Evolutionary conservation across 768 basidiomycete genomes (phyloP), one percentile per base, ranked within the genome.

Genomic region (Lenzites betulinus): DNA sequence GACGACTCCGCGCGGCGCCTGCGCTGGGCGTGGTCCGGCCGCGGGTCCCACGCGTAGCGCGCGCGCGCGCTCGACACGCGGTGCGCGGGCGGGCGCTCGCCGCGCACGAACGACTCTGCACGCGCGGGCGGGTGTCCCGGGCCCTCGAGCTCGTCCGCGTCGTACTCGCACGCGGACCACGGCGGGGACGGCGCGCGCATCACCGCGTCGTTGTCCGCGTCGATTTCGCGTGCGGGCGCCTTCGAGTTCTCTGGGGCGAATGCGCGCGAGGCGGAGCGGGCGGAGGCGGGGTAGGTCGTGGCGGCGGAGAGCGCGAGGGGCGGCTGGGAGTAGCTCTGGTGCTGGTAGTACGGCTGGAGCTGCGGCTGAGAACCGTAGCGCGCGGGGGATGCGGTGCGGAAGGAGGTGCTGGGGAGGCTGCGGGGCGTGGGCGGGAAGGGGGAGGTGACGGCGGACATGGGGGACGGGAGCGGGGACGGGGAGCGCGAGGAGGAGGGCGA

Each of bases 381-480:
- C 30, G 48, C 54, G 3, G 48, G 52, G 16, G 54, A 49, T 5
- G 18, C 38, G 2, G 38, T 12, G 35, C 22, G 52, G 41, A 52
- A 56, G 28, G 60, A 50, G 15, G 38, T n/a, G 36, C 30, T 53
- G 18, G 62, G 62, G 18, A 58, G 51, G 52, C 57, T 58, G 57
- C 62, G 62, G 39, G 62, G 62, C 23, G 62, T 63, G 3, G 62
- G 62, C 28, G 62, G 62, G 41, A 58, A 63, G 11, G 62, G 62
- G 39, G 57, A 58, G 33, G 62, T 58, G 1, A 63, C 62, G 2
- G 62, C 52, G 4, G 62, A 63, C 5, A 59, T 42, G 18, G 62
- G 62, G 18, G 62, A 63, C 13, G 62, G 62, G 20, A 63, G 62
- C 18, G 46, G 57, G 28, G 62, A 63, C 13, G 57, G 57, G 7